phyloP scores from a whole-genome alignment of 805 yeast genomes.

The Millerozyma miso region DNA sequence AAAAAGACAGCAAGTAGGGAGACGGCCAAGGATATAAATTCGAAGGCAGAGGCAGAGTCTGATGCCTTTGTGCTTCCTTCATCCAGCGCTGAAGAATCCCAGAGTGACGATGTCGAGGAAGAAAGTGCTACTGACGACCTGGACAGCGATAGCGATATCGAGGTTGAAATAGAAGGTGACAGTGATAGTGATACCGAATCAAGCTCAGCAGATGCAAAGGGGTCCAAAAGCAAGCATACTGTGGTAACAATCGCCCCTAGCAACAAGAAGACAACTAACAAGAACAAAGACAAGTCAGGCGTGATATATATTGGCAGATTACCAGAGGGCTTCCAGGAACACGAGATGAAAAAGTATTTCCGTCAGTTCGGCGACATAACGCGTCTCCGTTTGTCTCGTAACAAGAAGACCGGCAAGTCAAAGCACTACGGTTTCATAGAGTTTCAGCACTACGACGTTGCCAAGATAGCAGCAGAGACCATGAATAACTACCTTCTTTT shows the following conservation, averaged over 20 bases:
- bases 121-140: not conserved
- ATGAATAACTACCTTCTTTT: constrained; percentile 91
- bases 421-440: constrained; percentile 92
- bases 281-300: constrained; percentile 40
- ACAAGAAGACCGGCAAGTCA: constrained; percentile 83
- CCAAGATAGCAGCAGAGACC: constrained; percentile 85
- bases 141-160: not conserved
- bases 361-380: constrained; percentile 85
- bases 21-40: constrained; percentile 3
- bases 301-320: constrained; percentile 87
- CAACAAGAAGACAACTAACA: constrained; percentile 5
- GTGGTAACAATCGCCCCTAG: constrained; percentile 17
- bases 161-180: not conserved
- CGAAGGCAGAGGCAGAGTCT: not conserved
- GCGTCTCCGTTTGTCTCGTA: constrained; percentile 78
- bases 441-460: constrained; percentile 69
- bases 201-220: constrained; percentile 9
- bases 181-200: constrained; percentile 4
- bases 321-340: constrained; percentile 89
- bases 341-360: constrained; percentile 73
- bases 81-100: not conserved
- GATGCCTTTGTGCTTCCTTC: not conserved
- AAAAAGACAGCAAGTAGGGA: constrained; percentile 1
- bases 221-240: constrained; percentile 6
- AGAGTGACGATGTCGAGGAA: not conserved